phyloP scores from a whole-genome alignment of 1,284 basidiomycete genomes.

The Cutaneotrichosporon sp. region DNA sequence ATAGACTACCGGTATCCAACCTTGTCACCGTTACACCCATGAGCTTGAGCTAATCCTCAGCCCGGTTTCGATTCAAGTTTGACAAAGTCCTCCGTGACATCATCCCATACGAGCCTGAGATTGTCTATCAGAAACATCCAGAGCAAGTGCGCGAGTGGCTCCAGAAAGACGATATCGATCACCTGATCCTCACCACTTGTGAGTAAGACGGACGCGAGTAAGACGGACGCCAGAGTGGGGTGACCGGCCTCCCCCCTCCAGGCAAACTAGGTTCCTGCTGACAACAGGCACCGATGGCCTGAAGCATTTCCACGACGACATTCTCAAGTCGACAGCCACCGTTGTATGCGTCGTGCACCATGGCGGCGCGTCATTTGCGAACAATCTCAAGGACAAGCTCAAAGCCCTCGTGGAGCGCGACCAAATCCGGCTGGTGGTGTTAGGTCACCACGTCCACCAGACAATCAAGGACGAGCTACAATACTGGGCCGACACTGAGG shows the following conservation, averaged over 20 bases:
- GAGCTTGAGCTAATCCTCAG: conserved; percentile 3
- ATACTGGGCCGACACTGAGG: conserved; percentile 12
- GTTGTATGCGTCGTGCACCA: conserved; percentile 20
- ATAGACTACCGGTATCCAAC: too few species aligned
- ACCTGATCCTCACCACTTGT: conserved; percentile 17
- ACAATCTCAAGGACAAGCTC: neutral
- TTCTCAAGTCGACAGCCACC: conserved; percentile 4
- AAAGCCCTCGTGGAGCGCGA: neutral
- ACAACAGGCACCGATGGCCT: conserved; percentile 11
- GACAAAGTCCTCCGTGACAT: neutral
- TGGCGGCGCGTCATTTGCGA: neutral
- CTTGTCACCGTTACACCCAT: too few species aligned
- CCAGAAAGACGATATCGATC: conserved; percentile 6
- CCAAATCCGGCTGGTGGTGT: conserved; percentile 5
- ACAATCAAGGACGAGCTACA: conserved; percentile 1
- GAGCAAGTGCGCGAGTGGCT: conserved; percentile 3
- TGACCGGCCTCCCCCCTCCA: too few species aligned
- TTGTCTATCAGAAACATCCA: neutral
- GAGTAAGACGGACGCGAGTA: neutral
- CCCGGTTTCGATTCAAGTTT: conserved; percentile 9
- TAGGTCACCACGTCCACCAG: conserved; percentile 10
- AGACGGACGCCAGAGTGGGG: too few species aligned
- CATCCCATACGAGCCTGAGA: conserved; percentile 7
- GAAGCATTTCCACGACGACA: neutral
- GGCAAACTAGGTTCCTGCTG: neutral